These are phyloP conservation scores for Xylariomycetidae sp. DNA, from an alignment of 2,329 filamentous ascomycete species.

Conservation along the genomic window DNA sequence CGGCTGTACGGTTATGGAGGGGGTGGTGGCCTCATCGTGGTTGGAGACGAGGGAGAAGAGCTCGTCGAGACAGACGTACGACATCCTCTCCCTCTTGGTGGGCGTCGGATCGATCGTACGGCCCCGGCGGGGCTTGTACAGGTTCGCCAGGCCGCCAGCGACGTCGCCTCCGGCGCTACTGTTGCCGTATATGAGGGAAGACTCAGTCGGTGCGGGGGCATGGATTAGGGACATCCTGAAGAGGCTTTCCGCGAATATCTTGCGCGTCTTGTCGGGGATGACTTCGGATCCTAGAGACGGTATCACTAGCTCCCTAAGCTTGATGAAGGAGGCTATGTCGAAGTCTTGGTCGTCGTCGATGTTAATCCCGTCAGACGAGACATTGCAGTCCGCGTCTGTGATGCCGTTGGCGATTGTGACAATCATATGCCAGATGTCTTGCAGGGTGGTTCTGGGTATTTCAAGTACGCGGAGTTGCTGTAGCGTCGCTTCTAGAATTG, in stretches of 20 bases:
- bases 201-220: constrained; percentile 50
- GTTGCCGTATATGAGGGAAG: constrained; percentile 49
- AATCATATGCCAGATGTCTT: constrained; percentile 66
- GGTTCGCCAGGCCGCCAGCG: constrained; percentile 49
- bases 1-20: constrained; percentile 36
- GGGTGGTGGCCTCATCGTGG: constrained; percentile 34
- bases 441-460: constrained; percentile 40
- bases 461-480: constrained; percentile 50
- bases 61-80: constrained; percentile 76
- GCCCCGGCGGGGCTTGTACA: constrained; percentile 65
- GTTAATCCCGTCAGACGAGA: constrained; percentile 38
- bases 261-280: constrained; percentile 64
- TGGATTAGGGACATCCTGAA: constrained; percentile 83
- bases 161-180: constrained; percentile 32
- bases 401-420: constrained; percentile 65
- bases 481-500: constrained; percentile 63
- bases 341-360: constrained; percentile 70
- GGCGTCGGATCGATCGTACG: constrained; percentile 66
- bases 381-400: constrained; percentile 56
- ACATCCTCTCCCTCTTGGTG: constrained; percentile 64
- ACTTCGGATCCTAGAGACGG: constrained; percentile 63
- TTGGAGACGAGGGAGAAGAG: constrained; percentile 64
- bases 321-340: constrained; percentile 70
- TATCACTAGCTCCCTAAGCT: constrained; percentile 67
- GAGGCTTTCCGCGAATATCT: constrained; percentile 67